phyloP scores from a whole-genome alignment of 1,139 yeast species.

The Entelexis sorbosivorans region DNA sequence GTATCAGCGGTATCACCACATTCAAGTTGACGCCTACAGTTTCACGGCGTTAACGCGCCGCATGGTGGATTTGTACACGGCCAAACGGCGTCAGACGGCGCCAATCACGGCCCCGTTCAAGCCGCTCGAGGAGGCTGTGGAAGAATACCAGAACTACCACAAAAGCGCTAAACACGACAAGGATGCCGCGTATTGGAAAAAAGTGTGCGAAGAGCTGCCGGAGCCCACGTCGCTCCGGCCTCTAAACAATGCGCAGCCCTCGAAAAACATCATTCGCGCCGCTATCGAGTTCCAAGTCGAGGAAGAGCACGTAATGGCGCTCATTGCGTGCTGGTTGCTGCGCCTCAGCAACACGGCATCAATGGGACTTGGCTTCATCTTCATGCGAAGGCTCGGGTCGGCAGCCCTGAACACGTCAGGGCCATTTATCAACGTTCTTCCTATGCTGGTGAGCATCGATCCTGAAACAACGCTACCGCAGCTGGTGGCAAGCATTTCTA shows the following conservation, averaged over 20 bases:
- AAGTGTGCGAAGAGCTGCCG: slow-evolving; percentile 6
- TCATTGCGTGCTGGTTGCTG: slow-evolving; percentile 13
- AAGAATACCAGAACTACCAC: slow-evolving; percentile 12
- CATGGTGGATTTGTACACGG: slow-evolving; percentile 14
- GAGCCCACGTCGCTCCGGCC: slow-evolving; percentile 10
- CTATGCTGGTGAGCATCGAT: slow-evolving; percentile 6
- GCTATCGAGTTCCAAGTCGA: not conserved
- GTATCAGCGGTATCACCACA: slow-evolving; percentile 19
- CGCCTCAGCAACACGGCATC: slow-evolving; percentile 8
- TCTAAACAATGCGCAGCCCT: slow-evolving; percentile 10
- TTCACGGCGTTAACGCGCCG: slow-evolving; percentile 18
- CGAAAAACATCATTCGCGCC: slow-evolving; percentile 13
- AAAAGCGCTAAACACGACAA: slow-evolving; percentile 6
- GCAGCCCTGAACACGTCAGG: slow-evolving; percentile 16
- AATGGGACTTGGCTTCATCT: slow-evolving; percentile 16
- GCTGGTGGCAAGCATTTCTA: not conserved
- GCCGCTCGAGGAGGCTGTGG: slow-evolving; percentile 8
- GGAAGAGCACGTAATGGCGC: slow-evolving; percentile 12
- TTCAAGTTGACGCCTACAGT: slow-evolving; percentile 18
- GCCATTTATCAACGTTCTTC: slow-evolving; percentile 18
- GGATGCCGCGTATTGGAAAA: slow-evolving; percentile 15
- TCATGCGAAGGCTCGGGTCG: slow-evolving; percentile 18
- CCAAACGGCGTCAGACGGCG: not conserved
- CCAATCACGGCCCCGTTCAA: slow-evolving; percentile 1
- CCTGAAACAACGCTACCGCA: not conserved